Base-by-base conservation (phyloP, 345 rosid species). In the Isatis tinctoria region DNA sequence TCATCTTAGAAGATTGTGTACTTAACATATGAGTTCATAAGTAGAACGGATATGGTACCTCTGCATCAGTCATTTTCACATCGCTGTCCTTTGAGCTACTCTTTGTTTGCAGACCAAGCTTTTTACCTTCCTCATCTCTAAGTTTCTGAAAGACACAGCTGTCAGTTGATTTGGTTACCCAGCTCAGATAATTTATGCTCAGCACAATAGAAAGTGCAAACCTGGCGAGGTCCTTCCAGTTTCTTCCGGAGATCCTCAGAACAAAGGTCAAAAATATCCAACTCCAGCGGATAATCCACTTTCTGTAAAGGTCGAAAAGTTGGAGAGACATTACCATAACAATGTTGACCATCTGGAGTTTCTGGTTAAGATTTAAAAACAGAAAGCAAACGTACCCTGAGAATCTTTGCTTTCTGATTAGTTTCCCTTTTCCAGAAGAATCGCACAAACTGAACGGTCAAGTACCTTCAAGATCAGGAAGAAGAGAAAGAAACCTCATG, bases 381-480 rank as follows among this genome's bases (percentile, higher is more conserved):
- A 43, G 33, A 70, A 49, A 63, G 56, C 37, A 36, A 43, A 10
- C 54, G 35, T 85, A 96, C 99, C 89, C 97, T 81, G 68, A 96
- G 84, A 79, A 96, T 96, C 80, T 96, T 96, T 61, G 98, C 99
- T 80, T 96, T 96, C 82, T 92, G 97, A 82, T 92, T 96, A 54
- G 92, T 87, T 70, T 96, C 99, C 77, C 99, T 87, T 87, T 92
- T 96, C 99, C 97, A 96, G 90, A 96, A 96, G 82, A 96, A 96
- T 3, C 95, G 90, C 58, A 92, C 98, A 83, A 96, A 92, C 83
- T 96, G 99, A 82, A 96, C 85, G 20, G 97, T 92, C 81, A 90
- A 78, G 83, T 96, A 96, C 90, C 99, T 96, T 75, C 67, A 72
- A 70, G 73, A 74, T 54, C 24, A 69, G 60, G 49, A 72, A 48